These are phyloP conservation scores for Entophlyctis luteolus DNA, from an alignment of 192 early-diverging fungal species.

Conservation along the genomic window DNA sequence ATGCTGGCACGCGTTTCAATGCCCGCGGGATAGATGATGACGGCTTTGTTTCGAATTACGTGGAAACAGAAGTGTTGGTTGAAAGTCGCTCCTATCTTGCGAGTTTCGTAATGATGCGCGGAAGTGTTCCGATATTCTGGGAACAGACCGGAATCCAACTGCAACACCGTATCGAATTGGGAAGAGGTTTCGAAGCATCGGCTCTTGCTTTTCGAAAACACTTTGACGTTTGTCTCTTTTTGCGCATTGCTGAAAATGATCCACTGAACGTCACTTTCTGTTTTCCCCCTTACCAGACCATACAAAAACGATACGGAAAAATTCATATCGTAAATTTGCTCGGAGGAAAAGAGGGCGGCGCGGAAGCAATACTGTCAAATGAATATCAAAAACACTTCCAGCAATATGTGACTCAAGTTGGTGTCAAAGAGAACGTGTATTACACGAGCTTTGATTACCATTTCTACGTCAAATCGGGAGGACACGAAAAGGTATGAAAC, in stretches of 20 bases:
- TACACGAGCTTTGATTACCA: conserved; percentile 85
- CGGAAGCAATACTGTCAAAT: conserved; percentile 66
- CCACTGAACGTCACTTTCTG: no score
- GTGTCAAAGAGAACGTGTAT: conserved; percentile 22
- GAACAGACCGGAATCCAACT: conserved; percentile 73
- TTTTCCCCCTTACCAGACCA: no score
- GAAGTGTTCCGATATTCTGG: conserved; percentile 74
- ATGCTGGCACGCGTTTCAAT: conserved; percentile 87
- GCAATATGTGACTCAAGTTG: neutral
- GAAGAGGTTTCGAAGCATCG: conserved; percentile 75
- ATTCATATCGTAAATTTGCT: conserved; percentile 80
- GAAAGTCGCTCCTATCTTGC: conserved; percentile 32
- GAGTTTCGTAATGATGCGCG: conserved; percentile 75
- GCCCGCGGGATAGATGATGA: conserved; percentile 95
- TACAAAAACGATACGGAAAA: conserved; percentile 67
- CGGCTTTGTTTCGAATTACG: conserved; percentile 97
- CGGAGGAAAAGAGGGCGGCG: conserved; percentile 57
- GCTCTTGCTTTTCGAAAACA: conserved; percentile 70
- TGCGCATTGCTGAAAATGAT: no score
- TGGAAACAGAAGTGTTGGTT: conserved; percentile 88
- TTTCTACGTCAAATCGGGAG: conserved; percentile 66
- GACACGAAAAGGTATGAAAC: conserved; percentile 5
- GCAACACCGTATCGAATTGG: conserved; percentile 78
- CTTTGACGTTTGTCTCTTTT: conserved; percentile 37
- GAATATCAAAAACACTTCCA: conserved; percentile 46